A percentile compares a stretch with the other conserved stretches of the same genome.
phyloP scores from a whole-genome alignment of 768 basidiomycete species.

The Calocera cornea region DNA sequence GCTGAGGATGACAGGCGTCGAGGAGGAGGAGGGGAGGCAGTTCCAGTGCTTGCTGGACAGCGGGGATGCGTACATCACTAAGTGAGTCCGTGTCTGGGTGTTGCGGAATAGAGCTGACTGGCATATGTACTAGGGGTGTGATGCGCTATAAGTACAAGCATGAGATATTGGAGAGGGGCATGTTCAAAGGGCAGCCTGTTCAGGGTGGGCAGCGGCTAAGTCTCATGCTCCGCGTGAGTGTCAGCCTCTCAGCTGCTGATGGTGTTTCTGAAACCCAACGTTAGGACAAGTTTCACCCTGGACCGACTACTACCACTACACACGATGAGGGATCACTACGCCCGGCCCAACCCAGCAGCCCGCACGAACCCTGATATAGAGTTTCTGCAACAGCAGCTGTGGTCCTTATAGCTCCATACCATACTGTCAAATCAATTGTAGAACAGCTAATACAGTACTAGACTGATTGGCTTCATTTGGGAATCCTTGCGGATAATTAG shows the following conservation, averaged over 20 bases:
- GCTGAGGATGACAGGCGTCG: slow-evolving; percentile 19
- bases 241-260: neutral
- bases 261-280: too few relatives aligned
- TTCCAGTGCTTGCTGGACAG: slow-evolving; percentile 24
- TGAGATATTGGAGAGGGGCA: slow-evolving; percentile 22
- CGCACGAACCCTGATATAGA: too few relatives aligned
- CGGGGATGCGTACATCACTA: slow-evolving; percentile 28
- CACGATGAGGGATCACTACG: too few relatives aligned
- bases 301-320: too few relatives aligned
- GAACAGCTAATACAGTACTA: too few relatives aligned
- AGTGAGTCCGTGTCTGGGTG: slow-evolving; percentile 17
- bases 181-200: slow-evolving; percentile 18
- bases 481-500: too few relatives aligned
- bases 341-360: too few relatives aligned
- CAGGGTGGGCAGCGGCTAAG: slow-evolving; percentile 25
- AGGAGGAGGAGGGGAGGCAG: slow-evolving; percentile 11
- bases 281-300: too few relatives aligned
- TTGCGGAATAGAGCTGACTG: neutral
- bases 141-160: slow-evolving; percentile 28
- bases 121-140: slow-evolving; percentile 18
- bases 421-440: too few relatives aligned
- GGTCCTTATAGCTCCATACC: too few relatives aligned
- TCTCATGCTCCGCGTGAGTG: slow-evolving; percentile 28
- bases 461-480: too few relatives aligned
- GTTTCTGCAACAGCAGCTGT: too few relatives aligned